A percentile compares a stretch with the other conserved stretches of the same genome.
Conservation (phyloP, 2,329 filamentous ascomycete species). For the Claviceps digitariae region DNA sequence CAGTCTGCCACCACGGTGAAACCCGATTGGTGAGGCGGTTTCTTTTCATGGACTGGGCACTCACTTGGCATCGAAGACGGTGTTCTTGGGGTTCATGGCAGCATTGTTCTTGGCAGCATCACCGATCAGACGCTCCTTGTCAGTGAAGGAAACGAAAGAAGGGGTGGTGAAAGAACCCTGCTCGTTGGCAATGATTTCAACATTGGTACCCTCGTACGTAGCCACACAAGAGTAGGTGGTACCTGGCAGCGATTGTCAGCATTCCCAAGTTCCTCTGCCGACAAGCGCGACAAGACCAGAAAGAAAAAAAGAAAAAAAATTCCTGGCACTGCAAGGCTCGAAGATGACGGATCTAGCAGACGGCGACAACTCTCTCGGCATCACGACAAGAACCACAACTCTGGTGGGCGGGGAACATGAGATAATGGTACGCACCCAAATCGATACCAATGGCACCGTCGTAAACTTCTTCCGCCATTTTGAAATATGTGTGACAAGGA, state of each 20-base stretch:
- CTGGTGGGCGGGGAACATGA: background rate
- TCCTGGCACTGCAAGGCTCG: background rate
- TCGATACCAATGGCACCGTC: conserved; percentile 99
- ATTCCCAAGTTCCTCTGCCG: background rate
- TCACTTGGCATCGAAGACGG: conserved; percentile 98
- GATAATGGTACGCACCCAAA: conserved; percentile 56
- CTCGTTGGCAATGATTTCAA: conserved; percentile 99
- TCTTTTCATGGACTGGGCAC: conserved; percentile 19
- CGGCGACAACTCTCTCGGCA: background rate
- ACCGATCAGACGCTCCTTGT: conserved; percentile 97
- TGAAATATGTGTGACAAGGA: conserved; percentile 25
- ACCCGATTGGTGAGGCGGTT: background rate
- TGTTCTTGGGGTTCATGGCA: conserved; percentile 97
- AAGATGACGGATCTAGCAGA: background rate
- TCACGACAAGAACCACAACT: background rate
- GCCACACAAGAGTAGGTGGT: conserved; percentile 99
- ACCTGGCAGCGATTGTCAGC: conserved; percentile 39
- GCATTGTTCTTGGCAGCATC: conserved; percentile 99
- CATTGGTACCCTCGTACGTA: conserved; percentile 98
- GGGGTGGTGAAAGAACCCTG: conserved; percentile 98
- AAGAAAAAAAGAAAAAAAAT: background rate
- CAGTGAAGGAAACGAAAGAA: conserved; percentile 97
- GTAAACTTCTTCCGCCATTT: conserved; percentile 96
- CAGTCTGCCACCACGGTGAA: background rate
- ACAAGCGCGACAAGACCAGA: background rate